Base-by-base conservation (phyloP, 805 yeast species). In the Candida wancherniae region DNA sequence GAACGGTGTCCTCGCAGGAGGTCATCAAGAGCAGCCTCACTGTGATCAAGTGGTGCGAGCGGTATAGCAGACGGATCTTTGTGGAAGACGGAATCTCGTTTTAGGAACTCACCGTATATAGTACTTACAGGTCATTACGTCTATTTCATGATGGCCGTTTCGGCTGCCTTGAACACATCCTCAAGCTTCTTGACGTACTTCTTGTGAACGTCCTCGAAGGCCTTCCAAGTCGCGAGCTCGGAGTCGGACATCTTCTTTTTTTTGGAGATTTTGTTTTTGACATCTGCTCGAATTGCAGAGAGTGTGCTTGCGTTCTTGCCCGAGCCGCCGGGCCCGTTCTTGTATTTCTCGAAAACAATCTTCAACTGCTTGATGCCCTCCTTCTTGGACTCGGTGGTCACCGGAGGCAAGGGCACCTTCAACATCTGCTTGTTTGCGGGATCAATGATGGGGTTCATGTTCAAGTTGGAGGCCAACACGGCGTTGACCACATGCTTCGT, bases 391-490 rank as follows among this genome's bases (percentile, higher is more conserved):
- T 82, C 94, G 4, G 78, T 70, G 3, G 90, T 78, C 11, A 80
- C 71, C 15, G 86, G 77, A 10, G 94, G 94, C 37, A 87, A 62
- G 2, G 84, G 73, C 11, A 86, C 80, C 42, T 75, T 77, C 48
- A 90, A 63, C 19, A 80, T 68, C 56, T 82, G 94, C 19, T 79
- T 77, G 51, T 82, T 83, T 32, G 73, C 63, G 1, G 84, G 75
- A 37, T 85, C 88, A 14, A 66, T 67, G 50, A 82, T 88, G 1
- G 97, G 95, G 37, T 80, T 85, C 67, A 90, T 57, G 48, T 84
- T 83, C 51, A 84, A 59, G 7, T 74, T 73, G 0, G 88, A 67
- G 1, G 73, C 80, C 37, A 85, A 55, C 12, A 90, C 77, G 0
- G 88, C 69, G 31, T 86, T 77, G 17, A 82, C 70, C 17, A 90